These are phyloP conservation scores for Carex kokanica DNA, from an alignment of 176 grass and related monocot species.

Conservation along the genomic window DNA sequence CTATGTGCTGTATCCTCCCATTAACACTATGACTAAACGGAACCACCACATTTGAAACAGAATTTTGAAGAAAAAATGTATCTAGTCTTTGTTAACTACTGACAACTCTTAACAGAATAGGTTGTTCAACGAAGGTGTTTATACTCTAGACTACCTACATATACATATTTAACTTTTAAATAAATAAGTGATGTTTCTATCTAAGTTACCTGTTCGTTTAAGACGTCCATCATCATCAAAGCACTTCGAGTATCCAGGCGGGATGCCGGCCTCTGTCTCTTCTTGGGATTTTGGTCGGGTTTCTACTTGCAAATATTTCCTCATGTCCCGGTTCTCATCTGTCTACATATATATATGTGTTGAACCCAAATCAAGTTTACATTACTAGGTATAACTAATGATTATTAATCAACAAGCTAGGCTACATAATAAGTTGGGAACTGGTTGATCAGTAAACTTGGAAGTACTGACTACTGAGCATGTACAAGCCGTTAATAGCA, in stretches of 20 bases:
- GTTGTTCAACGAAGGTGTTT: background rate
- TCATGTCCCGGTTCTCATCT: slow-evolving; percentile 38
- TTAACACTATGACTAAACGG: background rate
- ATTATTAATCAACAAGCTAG: background rate
- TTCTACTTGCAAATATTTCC: slow-evolving; percentile 58
- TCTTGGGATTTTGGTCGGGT: slow-evolving; percentile 19
- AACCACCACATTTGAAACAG: background rate
- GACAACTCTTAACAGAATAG: background rate
- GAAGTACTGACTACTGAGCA: background rate
- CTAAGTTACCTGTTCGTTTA: slow-evolving; percentile 37
- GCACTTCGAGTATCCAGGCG: slow-evolving; percentile 27
- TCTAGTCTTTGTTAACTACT: background rate
- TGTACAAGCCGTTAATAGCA: background rate
- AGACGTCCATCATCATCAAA: slow-evolving; percentile 48
- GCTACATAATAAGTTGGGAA: background rate
- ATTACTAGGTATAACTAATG: background rate
- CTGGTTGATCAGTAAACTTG: background rate
- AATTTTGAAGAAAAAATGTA: background rate
- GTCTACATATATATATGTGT: slow-evolving; percentile 11
- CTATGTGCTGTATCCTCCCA: background rate
- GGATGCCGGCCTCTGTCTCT: slow-evolving; percentile 10
- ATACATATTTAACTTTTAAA: background rate
- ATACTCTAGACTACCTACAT: background rate
- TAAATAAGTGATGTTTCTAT: background rate
- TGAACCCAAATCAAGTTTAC: background rate